These are phyloP conservation scores for Neurospora sp. DNA, from an alignment of 2,329 filamentous ascomycete species.

Conservation along the genomic window DNA sequence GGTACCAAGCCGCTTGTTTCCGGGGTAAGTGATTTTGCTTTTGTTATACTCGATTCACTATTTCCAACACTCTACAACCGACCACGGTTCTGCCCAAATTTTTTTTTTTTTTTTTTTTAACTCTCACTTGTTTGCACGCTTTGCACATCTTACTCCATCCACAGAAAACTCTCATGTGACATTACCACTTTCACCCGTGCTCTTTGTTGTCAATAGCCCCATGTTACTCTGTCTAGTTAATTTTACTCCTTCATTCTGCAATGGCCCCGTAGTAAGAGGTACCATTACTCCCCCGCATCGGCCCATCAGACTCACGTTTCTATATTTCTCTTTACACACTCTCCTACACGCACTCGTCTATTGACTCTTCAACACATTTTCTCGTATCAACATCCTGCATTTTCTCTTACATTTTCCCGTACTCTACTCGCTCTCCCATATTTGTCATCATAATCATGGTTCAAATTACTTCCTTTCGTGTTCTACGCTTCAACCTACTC, in stretches of 20 bases:
- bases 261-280: neutral
- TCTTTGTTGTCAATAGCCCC: neutral
- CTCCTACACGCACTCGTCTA: neutral
- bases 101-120: neutral
- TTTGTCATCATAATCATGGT: neutral
- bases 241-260: neutral
- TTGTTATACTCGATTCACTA: neutral
- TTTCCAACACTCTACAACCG: neutral
- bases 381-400: neutral
- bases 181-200: neutral
- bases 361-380: neutral
- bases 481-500: neutral
- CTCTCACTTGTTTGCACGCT: neutral
- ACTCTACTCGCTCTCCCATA: neutral
- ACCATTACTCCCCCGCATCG: neutral
- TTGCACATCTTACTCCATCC: neutral
- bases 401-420: neutral
- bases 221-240: neutral
- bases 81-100: neutral
- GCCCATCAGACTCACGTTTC: no score
- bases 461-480: neutral
- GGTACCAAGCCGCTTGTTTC: constrained; percentile 57
- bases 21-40: constrained; percentile 28
- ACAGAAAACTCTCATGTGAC: neutral
- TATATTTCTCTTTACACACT: neutral